Evolutionary conservation across 2,329 filamentous ascomycete species (phyloP), one percentile per base, ranked within the genome.

Genomic region (Grosmannia clavigera): DNA sequence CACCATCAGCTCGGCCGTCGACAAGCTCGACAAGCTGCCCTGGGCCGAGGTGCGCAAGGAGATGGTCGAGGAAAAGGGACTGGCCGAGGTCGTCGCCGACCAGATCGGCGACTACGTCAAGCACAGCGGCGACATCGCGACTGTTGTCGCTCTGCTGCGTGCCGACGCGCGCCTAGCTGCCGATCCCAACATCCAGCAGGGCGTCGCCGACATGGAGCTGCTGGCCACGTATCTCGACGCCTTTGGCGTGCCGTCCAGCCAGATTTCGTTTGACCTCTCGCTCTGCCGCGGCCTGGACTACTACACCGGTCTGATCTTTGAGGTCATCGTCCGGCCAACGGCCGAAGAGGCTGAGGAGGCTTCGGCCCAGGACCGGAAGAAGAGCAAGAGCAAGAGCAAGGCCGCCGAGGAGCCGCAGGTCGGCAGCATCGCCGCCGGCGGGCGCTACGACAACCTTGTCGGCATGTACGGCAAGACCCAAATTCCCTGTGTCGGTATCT

Each of bases 31-130:
- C 74, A 97, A 97, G 64, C 38, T 86, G 69, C 87, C 91, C 1
- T 96, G 92, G 92, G 81, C 81, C 38, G 91, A 95, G 64, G 92
- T 96, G 58, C 85, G 86, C 71, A 88, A 87, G 72, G 92, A 96
- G 72, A 96, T 96, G 92, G 86, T 88, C 0, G 88, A 92, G 66
- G 88, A 95, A 65, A 96, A 96, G 76, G 91, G 90, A 0, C 78
- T 97, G 1, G 81, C 84, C 51, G 77, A 78, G 29, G 85, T 83
- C 16, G 83, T 92, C 35, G 92, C 92, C 55, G 91, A 96, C 74
- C 87, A 84, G 68, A 95, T 96, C 67, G 90, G 91, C 67, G 83
- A 85, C 68, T 96, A 87, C 72, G 90, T 92, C n/a, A 62, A 64
- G 61, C 63, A 66, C 63, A 63, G 59, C 57, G 66, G 66, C 53